Evolutionary conservation across 768 basidiomycete species (phyloP).

Genomic region (Leccinum ochraceum): DNA sequence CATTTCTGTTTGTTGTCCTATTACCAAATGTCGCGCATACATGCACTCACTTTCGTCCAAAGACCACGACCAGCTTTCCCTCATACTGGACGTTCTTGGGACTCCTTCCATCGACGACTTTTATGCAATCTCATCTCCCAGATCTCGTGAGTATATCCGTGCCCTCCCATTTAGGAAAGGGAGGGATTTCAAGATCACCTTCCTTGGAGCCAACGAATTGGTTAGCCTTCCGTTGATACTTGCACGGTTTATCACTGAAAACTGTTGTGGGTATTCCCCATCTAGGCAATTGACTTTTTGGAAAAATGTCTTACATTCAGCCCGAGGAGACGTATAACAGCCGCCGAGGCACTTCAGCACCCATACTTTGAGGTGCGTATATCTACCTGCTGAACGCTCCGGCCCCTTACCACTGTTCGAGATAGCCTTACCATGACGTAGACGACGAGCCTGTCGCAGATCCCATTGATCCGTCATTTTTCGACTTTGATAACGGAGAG

Average conservation of each 20-base stretch:
- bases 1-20: not conserved
- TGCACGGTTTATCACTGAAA: not conserved
- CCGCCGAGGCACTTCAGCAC: conserved; percentile 83
- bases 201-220: conserved; percentile 72
- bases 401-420: not conserved
- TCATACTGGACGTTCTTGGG: conserved; percentile 94
- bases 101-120: conserved; percentile 92
- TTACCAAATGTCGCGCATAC: not conserved
- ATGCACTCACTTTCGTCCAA: conserved; percentile 1
- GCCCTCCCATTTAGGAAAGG: conserved; percentile 86
- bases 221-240: conserved; percentile 32
- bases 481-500: conserved; percentile 77
- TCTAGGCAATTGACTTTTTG: conserved; percentile 72
- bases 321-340: conserved; percentile 86
- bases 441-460: conserved; percentile 85
- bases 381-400: not conserved
- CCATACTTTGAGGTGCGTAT: conserved; percentile 76
- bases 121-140: conserved; percentile 81
- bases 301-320: conserved; percentile 82
- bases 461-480: conserved; percentile 74
- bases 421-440: conserved; percentile 83
- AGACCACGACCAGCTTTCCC: conserved; percentile 92
- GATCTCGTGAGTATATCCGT: conserved; percentile 85
- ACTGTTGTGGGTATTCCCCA: not conserved
- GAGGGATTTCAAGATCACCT: conserved; percentile 66